Base-by-base conservation (phyloP, 768 basidiomycete genomes). In the Psilocybe azurescens region DNA sequence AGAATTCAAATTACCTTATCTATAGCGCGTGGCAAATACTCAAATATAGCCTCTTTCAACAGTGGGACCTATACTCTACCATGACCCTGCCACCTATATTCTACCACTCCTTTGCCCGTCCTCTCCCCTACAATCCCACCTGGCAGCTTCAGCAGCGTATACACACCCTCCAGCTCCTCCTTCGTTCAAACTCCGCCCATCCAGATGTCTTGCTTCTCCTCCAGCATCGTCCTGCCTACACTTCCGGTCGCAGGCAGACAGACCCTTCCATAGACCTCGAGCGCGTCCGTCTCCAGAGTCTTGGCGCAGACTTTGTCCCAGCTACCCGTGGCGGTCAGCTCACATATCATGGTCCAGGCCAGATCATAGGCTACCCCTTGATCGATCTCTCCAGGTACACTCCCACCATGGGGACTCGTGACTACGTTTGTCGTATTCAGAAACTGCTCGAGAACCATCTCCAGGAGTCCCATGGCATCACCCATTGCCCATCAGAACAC, bases 271-370 rank as follows among this genome's bases (percentile, higher is more conserved):
- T 90, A 14, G 74, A 82, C 41, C 75, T 78, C 47, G 93, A 97
- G 59, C 79, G 79, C 29, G 57, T 73, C 41, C 87, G 92, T 20
- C 78, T 98, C n/a, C 85, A 82, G 71, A 79, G 32, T 48, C 79
- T 94, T 24, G 97, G 97, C 28, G 97, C 97, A 0, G 94, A 97
- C 71, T 96, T 96, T 69, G 84, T 92, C 41, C 78, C 86, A 24
- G 88, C 95, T 2, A 82, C 86, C 56, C 83, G 97, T 56, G 97
- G 97, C 13, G 97, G 97, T 2, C 90, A 98, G 77, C 83, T 95
- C 60, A 99, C 97, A 1, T 99, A 94, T 75, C 97, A 99, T 74
- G 97, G 97, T 0, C 96, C 97, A 1, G 97, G 97, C 5, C 97
- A 99, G 76, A 81, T 99, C 69, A 92, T 98, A 14, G 97, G 95